Evolutionary conservation across 768 basidiomycete genomes (phyloP), one percentile per base, ranked within the genome.

Genomic region (Mycena metata): DNA sequence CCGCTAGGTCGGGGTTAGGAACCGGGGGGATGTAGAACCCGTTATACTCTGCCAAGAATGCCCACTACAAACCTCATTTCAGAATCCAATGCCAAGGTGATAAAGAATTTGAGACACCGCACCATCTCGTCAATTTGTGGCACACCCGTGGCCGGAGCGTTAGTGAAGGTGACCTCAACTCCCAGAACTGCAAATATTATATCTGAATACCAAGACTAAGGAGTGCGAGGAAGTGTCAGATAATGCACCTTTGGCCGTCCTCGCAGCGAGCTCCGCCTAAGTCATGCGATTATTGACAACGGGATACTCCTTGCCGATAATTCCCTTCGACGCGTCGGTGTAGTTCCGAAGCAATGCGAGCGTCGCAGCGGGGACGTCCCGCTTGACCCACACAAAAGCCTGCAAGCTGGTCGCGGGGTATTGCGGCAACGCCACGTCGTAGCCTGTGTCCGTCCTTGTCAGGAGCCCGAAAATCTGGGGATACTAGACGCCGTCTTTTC

Each of bases 11-110:
- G 39, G 56, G 56, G n/a, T 58, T 58, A 21, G 56, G 56, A 5
- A 58, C 41, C n/a, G 56, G 56, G 10, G 56, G 42, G n/a, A 41
- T 58, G 23, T 43, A 58, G 9, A 43, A 23, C 9, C 56, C 41
- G 9, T 30, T 26, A 41, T 58, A 45, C 24, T 58, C 56, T 6
- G 24, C n/a, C 21, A 42, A 23, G 5, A 5, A 58, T 45, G 6
- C 36, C 36, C 36, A 36, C 36, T 36, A n/a, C 15, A 13, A 19
- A 24, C 16, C 26, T 24, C 15, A 50, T 6, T 12, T 24, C 24
- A 11, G 16, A 11, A 24, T 16, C 3, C 7, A 30, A 21, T n/a
- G 12, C 3, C 6, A 50, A n/a, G 12, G 5, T 5, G 12, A 36
- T 6, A 12, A 12, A 36, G 36, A n/a, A n/a, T n/a, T n/a, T n/a